A percentile compares a stretch with the other conserved stretches of the same genome.
Evolutionary conservation across 1,284 basidiomycete genomes (phyloP).

Genomic region (Apiotrichum siamense): DNA sequence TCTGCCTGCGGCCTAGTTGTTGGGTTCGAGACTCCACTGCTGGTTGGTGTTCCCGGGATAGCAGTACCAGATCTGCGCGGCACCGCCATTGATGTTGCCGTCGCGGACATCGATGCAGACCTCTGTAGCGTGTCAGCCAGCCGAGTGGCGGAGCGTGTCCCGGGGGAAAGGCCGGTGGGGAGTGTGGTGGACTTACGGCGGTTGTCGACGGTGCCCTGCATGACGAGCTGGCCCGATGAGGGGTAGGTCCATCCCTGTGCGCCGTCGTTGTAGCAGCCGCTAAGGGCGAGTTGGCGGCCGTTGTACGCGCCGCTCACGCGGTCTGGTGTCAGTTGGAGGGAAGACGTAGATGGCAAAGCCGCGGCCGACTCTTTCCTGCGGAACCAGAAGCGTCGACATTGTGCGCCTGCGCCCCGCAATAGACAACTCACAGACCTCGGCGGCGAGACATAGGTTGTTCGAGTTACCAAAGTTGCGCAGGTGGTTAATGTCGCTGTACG

Average conservation of each 20-base stretch:
- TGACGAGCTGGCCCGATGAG: background rate
- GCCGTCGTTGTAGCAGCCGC: constrained; percentile 5
- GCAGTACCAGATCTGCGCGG: constrained; percentile 9
- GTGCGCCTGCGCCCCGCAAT: no score
- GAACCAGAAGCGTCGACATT: background rate
- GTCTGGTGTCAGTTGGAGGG: background rate
- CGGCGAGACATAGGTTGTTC: constrained; percentile 1
- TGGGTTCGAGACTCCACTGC: no score
- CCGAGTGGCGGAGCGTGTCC: no score
- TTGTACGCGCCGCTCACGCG: background rate
- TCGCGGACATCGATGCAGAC: constrained; percentile 7
- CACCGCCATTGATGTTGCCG: constrained; percentile 6
- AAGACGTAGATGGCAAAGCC: background rate
- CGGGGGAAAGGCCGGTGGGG: no score
- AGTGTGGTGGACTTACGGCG: constrained; percentile 1
- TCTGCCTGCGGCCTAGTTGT: no score
- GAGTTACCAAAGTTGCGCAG: background rate
- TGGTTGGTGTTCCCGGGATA: constrained; percentile 6
- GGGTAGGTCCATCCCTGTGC: constrained; percentile 1
- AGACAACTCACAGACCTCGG: constrained; percentile 7
- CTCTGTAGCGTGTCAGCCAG: background rate
- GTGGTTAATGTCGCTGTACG: background rate
- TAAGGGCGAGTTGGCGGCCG: background rate
- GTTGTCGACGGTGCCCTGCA: background rate
- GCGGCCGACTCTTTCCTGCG: background rate